A percentile compares a stretch with the other conserved stretches of the same genome.
Evolutionary conservation across 441 rosid species (phyloP).

Genomic region (Theobroma grandiflorum): DNA sequence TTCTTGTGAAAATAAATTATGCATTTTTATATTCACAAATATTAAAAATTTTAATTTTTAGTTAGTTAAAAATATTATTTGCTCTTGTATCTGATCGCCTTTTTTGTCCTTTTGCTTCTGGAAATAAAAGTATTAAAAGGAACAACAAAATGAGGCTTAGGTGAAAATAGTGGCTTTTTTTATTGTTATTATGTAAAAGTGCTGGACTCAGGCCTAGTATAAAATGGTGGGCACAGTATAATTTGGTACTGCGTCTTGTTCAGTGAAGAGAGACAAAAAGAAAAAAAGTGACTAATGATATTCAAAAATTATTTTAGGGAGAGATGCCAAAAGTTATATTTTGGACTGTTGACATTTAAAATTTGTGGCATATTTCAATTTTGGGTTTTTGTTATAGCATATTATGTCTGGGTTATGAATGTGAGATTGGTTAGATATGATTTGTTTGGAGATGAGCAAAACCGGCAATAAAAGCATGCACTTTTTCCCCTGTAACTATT

Average conservation of each 20-base stretch:
- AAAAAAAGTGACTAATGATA: not conserved
- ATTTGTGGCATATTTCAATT: not conserved
- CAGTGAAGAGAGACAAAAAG: not conserved
- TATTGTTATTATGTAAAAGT: not conserved
- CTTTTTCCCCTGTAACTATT: not conserved
- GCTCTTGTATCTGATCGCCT: not conserved
- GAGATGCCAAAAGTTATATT: not conserved
- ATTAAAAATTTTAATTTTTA: not conserved
- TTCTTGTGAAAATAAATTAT: not conserved
- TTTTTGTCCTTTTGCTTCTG: not conserved
- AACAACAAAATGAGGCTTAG: not conserved
- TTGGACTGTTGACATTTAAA: not conserved
- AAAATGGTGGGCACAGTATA: not conserved
- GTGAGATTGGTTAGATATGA: slow-evolving; percentile 3
- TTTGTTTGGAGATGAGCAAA: not conserved
- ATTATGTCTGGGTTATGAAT: not conserved
- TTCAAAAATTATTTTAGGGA: not conserved
- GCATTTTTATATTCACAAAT: not conserved
- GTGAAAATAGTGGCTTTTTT: not conserved
- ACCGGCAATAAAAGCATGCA: not conserved
- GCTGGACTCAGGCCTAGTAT: slow-evolving; percentile 6
- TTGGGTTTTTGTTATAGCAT: not conserved
- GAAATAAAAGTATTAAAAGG: not conserved
- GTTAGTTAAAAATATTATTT: not conserved
- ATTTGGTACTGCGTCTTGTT: not conserved